Evolutionary conservation across 2,329 filamentous ascomycete species (phyloP).

Genomic region (Epichloe elymi): DNA sequence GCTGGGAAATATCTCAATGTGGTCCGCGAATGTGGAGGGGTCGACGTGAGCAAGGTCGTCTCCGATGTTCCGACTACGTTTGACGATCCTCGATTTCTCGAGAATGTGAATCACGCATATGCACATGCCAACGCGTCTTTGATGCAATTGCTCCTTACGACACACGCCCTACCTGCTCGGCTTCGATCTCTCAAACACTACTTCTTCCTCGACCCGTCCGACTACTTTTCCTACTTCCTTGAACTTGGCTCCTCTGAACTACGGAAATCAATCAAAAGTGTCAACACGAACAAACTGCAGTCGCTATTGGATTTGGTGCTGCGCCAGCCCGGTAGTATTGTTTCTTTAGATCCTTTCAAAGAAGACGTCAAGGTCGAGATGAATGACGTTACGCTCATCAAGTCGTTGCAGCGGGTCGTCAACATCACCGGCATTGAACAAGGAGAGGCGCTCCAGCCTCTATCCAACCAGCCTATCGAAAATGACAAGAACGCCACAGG

Average conservation of each 20-base stretch:
- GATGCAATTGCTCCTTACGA: conserved; percentile 79
- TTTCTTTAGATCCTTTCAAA: conserved; percentile 91
- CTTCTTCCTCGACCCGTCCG: conserved; percentile 94
- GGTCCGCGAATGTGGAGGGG: conserved; percentile 89
- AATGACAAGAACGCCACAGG: conserved; percentile 79
- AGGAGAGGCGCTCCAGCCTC: conserved; percentile 66
- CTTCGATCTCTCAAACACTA: conserved; percentile 93
- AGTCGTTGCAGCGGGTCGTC: conserved; percentile 89
- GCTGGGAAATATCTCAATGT: conserved; percentile 98
- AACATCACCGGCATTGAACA: conserved; percentile 93
- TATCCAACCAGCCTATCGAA: conserved; percentile 54
- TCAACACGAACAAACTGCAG: conserved; percentile 89
- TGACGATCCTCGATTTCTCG: conserved; percentile 80
- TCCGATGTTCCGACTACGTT: conserved; percentile 84
- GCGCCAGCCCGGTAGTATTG: conserved; percentile 89
- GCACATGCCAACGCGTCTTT: conserved; percentile 91
- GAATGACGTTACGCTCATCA: conserved; percentile 87
- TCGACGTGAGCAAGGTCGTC: conserved; percentile 81
- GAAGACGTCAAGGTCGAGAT: conserved; percentile 97
- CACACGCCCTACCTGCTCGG: conserved; percentile 77
- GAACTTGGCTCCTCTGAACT: conserved; percentile 83
- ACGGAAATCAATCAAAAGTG: conserved; percentile 72
- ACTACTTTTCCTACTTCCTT: conserved; percentile 97
- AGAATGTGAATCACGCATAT: conserved; percentile 92
- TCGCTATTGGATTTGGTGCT: conserved; percentile 91